Evolutionary conservation across 495 filamentous ascomycete species (phyloP), one percentile per base, ranked within the genome.

Genomic region (Aspergillus baeticus): DNA sequence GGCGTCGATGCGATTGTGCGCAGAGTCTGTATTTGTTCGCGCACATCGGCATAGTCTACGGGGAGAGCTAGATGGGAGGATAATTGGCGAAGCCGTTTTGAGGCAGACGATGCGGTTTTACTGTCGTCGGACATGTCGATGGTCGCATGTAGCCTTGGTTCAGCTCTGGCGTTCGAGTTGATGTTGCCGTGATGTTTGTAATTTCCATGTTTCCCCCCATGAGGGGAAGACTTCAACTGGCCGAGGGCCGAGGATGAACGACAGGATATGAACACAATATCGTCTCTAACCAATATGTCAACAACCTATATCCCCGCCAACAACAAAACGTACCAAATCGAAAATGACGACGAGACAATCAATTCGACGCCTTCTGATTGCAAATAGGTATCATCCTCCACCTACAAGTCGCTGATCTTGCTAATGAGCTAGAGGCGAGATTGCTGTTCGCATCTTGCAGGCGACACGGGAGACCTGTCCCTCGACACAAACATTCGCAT

Each of bases 1-100:
- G 83, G 82, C 0, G 73, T 84, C 34, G 68, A 68, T 7, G 84
- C 82, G 35, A 84, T 77, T 13, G 53, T 65, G 39, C 71, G 67
- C 2, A 87, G 75, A 1, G 71, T 65, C 22, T 69, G 50, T 7
- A 87, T 77, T 62, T 84, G 79, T 17, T 60, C 63, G 3, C 84
- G 77, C 33, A 84, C 77, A 65, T 87, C 83, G 14, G 79, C 81
- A 65, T 86, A 84, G 62, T 87, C 82, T 52, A 79, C 75, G 15
- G 84, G 84, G 0, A 83, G 71, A 5, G 66, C 54, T 23, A 51
- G 59, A 46, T 75, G 75, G 15, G 65, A 62, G 20, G 70, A 69
- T 35, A 77, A 62, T 46, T 72, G 71, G 33, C 67, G 63, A 8
- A 77, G 62, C n/a, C 72, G 64, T 41, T 76, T 51, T 17, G 60